Conservation (phyloP, 1,139 yeast species). For the Sugiyamaella sp. region DNA sequence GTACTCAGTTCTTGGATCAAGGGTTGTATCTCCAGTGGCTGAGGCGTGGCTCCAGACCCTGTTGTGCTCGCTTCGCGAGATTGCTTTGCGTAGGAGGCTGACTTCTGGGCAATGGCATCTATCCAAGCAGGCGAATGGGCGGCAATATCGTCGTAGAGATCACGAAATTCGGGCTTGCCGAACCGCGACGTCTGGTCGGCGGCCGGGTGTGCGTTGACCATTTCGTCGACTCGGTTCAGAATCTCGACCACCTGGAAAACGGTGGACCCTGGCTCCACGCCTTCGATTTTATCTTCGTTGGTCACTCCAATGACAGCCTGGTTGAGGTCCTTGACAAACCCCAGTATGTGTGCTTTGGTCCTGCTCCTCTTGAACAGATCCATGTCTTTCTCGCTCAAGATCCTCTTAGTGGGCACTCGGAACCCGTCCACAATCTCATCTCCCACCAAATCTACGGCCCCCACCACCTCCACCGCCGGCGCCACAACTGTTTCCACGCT, state of each 20-base stretch:
- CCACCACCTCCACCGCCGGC: too few relatives aligned
- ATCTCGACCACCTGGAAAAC: slow-evolving; percentile 46
- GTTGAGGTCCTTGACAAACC: slow-evolving; percentile 63
- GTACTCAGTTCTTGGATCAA: slow-evolving; percentile 47
- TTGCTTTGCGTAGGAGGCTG: slow-evolving; percentile 31
- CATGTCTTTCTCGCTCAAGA: slow-evolving; percentile 64
- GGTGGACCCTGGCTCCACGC: slow-evolving; percentile 31
- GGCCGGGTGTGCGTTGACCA: slow-evolving; percentile 68
- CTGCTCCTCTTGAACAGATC: slow-evolving; percentile 60
- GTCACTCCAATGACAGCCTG: slow-evolving; percentile 64
- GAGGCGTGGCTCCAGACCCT: too few relatives aligned
- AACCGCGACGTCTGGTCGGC: slow-evolving; percentile 77
- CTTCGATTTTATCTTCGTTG: slow-evolving; percentile 34
- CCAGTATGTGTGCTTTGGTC: slow-evolving; percentile 54
- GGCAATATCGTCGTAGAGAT: slow-evolving; percentile 72
- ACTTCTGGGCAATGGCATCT: slow-evolving; percentile 15
- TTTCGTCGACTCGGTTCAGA: slow-evolving; percentile 50
- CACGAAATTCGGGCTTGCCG: slow-evolving; percentile 88
- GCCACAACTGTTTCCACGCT: too few relatives aligned
- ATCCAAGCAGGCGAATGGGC: slow-evolving; percentile 41
- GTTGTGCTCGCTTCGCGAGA: too few relatives aligned
- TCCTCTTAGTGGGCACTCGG: slow-evolving; percentile 46
- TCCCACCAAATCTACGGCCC: not conserved
- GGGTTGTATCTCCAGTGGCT: not conserved
- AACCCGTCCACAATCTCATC: not conserved